Conservation (phyloP, 208 protist species). For the Acanthamoeba healyi region DNA sequence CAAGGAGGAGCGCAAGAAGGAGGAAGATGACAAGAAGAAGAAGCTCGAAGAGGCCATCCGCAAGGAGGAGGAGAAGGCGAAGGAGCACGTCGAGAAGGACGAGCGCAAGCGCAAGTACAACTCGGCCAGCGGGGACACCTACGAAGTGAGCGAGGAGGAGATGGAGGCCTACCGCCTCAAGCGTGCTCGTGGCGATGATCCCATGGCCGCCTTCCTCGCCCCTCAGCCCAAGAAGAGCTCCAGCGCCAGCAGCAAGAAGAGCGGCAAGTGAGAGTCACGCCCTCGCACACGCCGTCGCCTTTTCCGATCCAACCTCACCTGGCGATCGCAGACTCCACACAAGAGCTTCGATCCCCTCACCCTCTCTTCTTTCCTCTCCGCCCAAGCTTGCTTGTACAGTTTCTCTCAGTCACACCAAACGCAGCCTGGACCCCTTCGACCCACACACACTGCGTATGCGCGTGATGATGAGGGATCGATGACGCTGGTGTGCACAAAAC, state of each 20-base stretch:
- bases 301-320: too few relatives aligned
- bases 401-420: too few relatives aligned
- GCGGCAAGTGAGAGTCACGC: not conserved
- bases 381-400: too few relatives aligned
- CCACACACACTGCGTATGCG: too few relatives aligned
- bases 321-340: too few relatives aligned
- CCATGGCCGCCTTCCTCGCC: conserved; percentile 81
- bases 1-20: conserved; percentile 69
- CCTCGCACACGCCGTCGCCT: too few relatives aligned
- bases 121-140: conserved; percentile 73
- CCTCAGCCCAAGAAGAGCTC: conserved; percentile 6
- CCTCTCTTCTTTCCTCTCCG: not conserved
- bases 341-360: too few relatives aligned
- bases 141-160: conserved; percentile 83
- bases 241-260: not conserved
- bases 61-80: conserved; percentile 56
- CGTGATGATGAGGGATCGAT: too few relatives aligned
- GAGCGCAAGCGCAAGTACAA: conserved; percentile 87
- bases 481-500: too few relatives aligned
- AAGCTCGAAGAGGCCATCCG: conserved; percentile 75
- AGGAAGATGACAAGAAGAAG: conserved; percentile 82
- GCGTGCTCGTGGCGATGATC: conserved; percentile 83
- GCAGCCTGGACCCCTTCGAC: too few relatives aligned
- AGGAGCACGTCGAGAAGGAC: conserved; percentile 72
- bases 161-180: conserved; percentile 86